These are phyloP conservation scores for Colletotrichum lentis DNA, from an alignment of 2,329 filamentous ascomycete genomes.

Conservation along the genomic window DNA sequence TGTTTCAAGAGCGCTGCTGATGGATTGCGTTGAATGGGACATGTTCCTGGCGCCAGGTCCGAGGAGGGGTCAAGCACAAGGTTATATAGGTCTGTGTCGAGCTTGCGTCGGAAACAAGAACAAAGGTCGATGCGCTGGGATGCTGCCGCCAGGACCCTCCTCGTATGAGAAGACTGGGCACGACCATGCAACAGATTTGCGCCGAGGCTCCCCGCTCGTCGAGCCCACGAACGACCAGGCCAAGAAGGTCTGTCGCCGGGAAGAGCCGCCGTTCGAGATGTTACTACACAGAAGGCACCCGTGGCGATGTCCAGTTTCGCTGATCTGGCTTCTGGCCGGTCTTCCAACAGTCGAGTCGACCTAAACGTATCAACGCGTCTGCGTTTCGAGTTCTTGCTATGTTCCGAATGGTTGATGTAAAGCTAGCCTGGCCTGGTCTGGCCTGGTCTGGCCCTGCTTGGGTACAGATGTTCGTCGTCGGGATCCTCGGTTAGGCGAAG, in stretches of 20 bases:
- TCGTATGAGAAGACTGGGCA: slow-evolving; percentile 22
- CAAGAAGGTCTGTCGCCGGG: not conserved
- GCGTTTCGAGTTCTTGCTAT: not conserved
- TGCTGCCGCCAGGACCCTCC: slow-evolving; percentile 34
- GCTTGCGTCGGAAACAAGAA: slow-evolving; percentile 23
- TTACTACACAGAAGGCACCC: not conserved
- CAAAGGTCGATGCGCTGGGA: slow-evolving; percentile 36
- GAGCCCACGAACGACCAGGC: slow-evolving; percentile 19
- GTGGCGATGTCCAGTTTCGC: not conserved
- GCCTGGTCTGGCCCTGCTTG: not conserved
- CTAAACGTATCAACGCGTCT: not conserved
- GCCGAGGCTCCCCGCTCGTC: slow-evolving; percentile 12
- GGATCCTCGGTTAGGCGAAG: slow-evolving; percentile 32
- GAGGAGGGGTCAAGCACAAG: slow-evolving; percentile 19
- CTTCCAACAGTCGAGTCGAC: not conserved
- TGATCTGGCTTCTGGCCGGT: not conserved
- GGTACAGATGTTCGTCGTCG: slow-evolving; percentile 11
- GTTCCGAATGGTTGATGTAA: not conserved
- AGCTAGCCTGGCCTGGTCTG: not conserved
- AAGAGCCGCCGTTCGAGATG: not conserved
- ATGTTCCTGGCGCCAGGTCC: not conserved
- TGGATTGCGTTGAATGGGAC: slow-evolving; percentile 15
- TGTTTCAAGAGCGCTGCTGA: not conserved
- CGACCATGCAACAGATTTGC: slow-evolving; percentile 32
- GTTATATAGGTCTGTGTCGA: slow-evolving; percentile 33